Evolutionary conservation across 257 asterid species (phyloP).

Genomic region (Penstemon eatonii): DNA sequence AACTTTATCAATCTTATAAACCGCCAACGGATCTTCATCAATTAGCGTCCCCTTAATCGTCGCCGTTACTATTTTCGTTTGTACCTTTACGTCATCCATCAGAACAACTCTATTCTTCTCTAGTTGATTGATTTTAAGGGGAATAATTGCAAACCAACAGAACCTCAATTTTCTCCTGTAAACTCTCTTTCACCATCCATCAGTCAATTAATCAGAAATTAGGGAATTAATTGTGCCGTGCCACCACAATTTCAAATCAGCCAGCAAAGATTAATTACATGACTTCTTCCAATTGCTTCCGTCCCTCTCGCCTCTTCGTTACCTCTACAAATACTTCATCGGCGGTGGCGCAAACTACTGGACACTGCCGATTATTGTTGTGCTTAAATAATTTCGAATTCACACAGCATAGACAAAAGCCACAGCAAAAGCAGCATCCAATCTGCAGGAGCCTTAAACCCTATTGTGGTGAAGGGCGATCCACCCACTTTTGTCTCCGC

Average conservation of each 20-base stretch:
- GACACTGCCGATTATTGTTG: constrained; percentile 26
- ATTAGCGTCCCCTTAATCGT: constrained; percentile 71
- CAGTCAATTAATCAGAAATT: too few species aligned
- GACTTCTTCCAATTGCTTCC: constrained; percentile 32
- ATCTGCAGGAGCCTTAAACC: constrained; percentile 37
- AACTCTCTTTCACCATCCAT: too few species aligned
- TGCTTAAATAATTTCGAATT: constrained; percentile 38
- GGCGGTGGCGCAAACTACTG: constrained; percentile 19
- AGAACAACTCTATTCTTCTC: too few species aligned
- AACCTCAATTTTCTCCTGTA: too few species aligned
- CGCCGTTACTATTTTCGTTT: constrained; percentile 71
- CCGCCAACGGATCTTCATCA: constrained; percentile 80
- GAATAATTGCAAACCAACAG: too few species aligned
- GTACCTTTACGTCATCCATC: constrained; percentile 54
- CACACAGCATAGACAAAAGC: constrained; percentile 17
- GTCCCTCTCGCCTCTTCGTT: constrained; percentile 46
- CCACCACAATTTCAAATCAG: too few species aligned
- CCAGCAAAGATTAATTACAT: too few species aligned
- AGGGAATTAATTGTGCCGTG: too few species aligned
- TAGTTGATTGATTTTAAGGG: too few species aligned
- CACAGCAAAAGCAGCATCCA: constrained; percentile 18
- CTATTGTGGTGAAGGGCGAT: constrained; percentile 47
- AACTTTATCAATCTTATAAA: constrained; percentile 70
- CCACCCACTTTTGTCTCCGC: too few species aligned
- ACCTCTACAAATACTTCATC: constrained; percentile 40